Percentiles rank a stretch among this genome's conserved stretches.
Evolutionary conservation across 2,329 filamentous ascomycete genomes (phyloP).

Genomic region (Alternaria hordeiaustralica): DNA sequence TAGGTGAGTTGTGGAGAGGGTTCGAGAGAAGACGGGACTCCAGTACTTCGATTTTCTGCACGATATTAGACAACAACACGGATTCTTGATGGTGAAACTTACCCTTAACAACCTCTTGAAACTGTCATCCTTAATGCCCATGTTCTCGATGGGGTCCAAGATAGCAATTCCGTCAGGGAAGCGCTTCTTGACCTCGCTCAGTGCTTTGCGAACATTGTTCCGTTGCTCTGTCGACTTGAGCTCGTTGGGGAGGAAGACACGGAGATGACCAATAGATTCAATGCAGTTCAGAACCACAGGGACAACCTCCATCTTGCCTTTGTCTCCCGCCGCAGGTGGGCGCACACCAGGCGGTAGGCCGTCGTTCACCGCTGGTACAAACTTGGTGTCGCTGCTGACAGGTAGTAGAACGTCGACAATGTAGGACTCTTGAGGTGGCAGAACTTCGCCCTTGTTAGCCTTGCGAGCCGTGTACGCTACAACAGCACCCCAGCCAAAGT

Average conservation of each 20-base stretch:
- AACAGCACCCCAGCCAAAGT: slow-evolving; percentile 95
- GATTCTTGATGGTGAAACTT: slow-evolving; percentile 30
- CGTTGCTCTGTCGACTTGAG: slow-evolving; percentile 71
- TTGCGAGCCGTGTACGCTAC: slow-evolving; percentile 74
- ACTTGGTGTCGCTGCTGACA: slow-evolving; percentile 61
- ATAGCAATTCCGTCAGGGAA: slow-evolving; percentile 92
- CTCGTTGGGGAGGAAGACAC: slow-evolving; percentile 82
- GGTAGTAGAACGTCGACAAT: slow-evolving; percentile 82
- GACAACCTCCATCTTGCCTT: slow-evolving; percentile 78
- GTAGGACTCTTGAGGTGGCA: slow-evolving; percentile 78
- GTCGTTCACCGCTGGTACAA: slow-evolving; percentile 65
- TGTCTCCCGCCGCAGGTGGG: slow-evolving; percentile 67
- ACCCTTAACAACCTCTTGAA: slow-evolving; percentile 87
- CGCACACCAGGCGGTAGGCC: slow-evolving; percentile 69
- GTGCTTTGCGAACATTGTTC: slow-evolving; percentile 68
- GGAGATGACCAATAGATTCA: slow-evolving; percentile 81
- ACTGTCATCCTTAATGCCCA: slow-evolving; percentile 88
- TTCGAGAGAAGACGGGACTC: slow-evolving; percentile 89
- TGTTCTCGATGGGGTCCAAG: slow-evolving; percentile 93
- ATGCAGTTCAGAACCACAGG: slow-evolving; percentile 87
- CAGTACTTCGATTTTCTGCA: slow-evolving; percentile 91
- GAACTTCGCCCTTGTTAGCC: slow-evolving; percentile 67
- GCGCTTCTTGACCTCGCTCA: slow-evolving; percentile 81
- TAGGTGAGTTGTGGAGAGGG: slow-evolving; percentile 87
- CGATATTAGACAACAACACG: slow-evolving; percentile 15